Base-by-base conservation (phyloP, 139 green algal genomes). In the Chlorella sp. region DNA sequence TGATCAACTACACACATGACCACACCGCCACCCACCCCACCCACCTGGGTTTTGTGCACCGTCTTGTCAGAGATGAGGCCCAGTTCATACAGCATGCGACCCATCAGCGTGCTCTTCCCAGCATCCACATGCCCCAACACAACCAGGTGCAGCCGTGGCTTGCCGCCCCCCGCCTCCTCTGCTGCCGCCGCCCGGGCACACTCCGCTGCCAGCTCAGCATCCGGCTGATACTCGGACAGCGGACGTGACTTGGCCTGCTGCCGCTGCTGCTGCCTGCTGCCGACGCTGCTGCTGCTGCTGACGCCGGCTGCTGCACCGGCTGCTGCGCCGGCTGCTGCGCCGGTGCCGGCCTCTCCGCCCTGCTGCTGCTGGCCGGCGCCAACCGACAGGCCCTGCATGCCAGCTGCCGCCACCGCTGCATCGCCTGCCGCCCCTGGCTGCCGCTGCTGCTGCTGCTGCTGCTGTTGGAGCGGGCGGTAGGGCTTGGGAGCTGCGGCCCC, bases 61-160 rank as follows among this genome's bases (percentile, higher is more conserved):
- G 64, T 39, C 61, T 95, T 95, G 75, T 95, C 87, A 18, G 69
- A 53, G 28, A 97, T 90, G 36, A 90, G 82, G 24, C 96, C 96
- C 86, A 98, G 93, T 53, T 98, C 97, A 78, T 97, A 93, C 84
- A 99, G 94, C 92, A 98, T 92, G 48, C 97, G 94, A 28, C 98
- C 98, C 96, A 99, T 99, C 14, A 99, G 94, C 14, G 97, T 99
- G 86, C 93, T 97, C 95, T 99, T 99, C 71, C 98, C 98, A 0
- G 97, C 97, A 88, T 99, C 98, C 81, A 99, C 98, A 88, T 99
- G 98, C 0, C 98, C 98, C 83, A 99, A 84, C 81, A 99, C 94
- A 28, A 97, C 96, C 30, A 99, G 92, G 91, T 98, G 96, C 81
- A 99, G 93, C 32, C 79, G 79, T 0, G 88, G 66, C 81, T 86